These are phyloP conservation scores for Oryza rufipogon DNA, from an alignment of 176 grass and related monocot species.

Conservation along the genomic window DNA sequence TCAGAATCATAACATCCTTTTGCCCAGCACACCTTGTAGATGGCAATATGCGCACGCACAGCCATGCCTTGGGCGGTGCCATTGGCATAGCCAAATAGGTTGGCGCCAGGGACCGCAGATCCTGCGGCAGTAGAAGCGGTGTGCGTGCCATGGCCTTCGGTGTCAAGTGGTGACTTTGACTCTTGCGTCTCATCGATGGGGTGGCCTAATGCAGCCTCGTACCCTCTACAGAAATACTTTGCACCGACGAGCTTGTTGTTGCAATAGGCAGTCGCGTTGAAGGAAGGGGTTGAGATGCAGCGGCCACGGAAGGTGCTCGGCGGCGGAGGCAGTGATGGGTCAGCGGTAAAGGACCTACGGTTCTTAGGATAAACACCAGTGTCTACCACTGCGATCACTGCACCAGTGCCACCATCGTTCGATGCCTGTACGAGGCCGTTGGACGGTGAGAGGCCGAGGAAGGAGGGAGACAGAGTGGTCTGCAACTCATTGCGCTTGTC, in stretches of 20 bases:
- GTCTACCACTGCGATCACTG: constrained; percentile 7
- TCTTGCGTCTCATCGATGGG: constrained; percentile 38
- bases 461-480: constrained; percentile 40
- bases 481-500: constrained; percentile 6
- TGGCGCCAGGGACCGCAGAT: background rate
- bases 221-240: constrained; percentile 16
- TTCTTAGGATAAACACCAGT: constrained; percentile 10
- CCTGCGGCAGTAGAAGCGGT: constrained; percentile 46
- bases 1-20: constrained; percentile 37
- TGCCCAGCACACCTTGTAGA: constrained; percentile 45
- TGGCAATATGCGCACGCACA: constrained; percentile 37
- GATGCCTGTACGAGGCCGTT: background rate
- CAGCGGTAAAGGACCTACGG: constrained; percentile 10
- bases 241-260: constrained; percentile 63
- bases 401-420: constrained; percentile 5
- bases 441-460: constrained; percentile 16
- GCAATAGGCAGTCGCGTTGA: constrained; percentile 49
- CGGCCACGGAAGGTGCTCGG: background rate
- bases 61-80: constrained; percentile 41
- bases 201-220: background rate
- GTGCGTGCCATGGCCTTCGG: constrained; percentile 47
- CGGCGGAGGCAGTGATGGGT: background rate
- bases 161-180: constrained; percentile 45
- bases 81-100: constrained; percentile 10
- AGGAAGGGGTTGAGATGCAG: constrained; percentile 33